phyloP scores from a whole-genome alignment of 805 yeast species.

The Wickerhamia fluorescens region DNA sequence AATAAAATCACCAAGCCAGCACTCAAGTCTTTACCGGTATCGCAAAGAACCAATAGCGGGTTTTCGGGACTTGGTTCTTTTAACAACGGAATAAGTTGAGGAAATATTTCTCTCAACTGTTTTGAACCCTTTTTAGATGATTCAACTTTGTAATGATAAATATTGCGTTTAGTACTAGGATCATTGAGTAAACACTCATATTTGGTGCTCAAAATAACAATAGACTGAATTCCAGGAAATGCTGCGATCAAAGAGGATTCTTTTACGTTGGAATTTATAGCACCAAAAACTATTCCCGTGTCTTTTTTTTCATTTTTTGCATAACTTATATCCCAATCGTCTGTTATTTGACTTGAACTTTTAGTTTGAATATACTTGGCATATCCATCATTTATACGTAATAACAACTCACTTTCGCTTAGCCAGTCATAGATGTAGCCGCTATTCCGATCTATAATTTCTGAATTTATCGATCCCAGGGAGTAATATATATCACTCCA shows the following conservation, averaged over 20 bases:
- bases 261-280: conserved; percentile 10
- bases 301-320: conserved; percentile 8
- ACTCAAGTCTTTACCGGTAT: conserved; percentile 59
- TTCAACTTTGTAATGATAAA: conserved; percentile 13
- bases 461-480: too few relatives aligned
- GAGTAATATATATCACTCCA: conserved; percentile 38
- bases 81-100: conserved; percentile 29
- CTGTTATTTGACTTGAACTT: not conserved
- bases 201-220: conserved; percentile 3
- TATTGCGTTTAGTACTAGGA: conserved; percentile 4
- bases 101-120: conserved; percentile 42
- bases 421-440: conserved; percentile 16
- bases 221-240: conserved; percentile 8
- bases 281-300: conserved; percentile 25
- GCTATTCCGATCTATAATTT: conserved; percentile 15
- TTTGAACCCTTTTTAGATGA: conserved; percentile 62
- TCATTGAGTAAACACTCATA: conserved; percentile 15
- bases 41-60: conserved; percentile 47
- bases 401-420: conserved; percentile 15
- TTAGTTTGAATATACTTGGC: conserved; percentile 4
- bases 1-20: conserved; percentile 51
- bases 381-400: too few relatives aligned
- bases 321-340: conserved; percentile 6
- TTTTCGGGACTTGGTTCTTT: conserved; percentile 2
- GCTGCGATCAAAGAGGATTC: conserved; percentile 4